phyloP scores from a whole-genome alignment of 192 early-diverging fungal genomes.

The Helicostylum pulchrum region DNA sequence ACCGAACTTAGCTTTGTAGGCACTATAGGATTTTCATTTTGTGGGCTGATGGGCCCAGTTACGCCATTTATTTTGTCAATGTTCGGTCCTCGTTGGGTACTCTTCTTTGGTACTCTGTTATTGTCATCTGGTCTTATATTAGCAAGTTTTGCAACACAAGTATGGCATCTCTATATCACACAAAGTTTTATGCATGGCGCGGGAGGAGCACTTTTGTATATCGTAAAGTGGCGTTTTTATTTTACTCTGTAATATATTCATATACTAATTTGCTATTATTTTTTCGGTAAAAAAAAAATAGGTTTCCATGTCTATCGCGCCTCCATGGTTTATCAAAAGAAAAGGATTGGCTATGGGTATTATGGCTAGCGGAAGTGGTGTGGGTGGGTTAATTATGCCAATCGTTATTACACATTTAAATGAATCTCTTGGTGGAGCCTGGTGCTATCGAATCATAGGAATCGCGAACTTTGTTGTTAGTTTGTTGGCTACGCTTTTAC shows the following conservation, averaged over 20 bases:
- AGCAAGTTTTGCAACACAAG: conserved; percentile 36
- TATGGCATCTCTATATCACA: conserved; percentile 58
- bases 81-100: conserved; percentile 7
- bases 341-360: conserved; percentile 56
- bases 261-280: too few species aligned
- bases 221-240: conserved; percentile 23
- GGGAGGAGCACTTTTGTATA: conserved; percentile 36
- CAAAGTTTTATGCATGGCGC: conserved; percentile 56
- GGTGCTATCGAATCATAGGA: conserved; percentile 40
- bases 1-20: conserved; percentile 28
- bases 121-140: conserved; percentile 14
- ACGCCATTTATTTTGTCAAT: conserved; percentile 16
- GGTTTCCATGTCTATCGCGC: conserved; percentile 32
- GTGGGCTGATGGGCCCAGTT: conserved; percentile 19
- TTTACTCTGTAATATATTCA: too few species aligned
- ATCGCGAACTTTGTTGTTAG: conserved; percentile 19
- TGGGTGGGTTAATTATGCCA: conserved; percentile 67
- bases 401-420: conserved; percentile 58
- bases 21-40: conserved; percentile 7
- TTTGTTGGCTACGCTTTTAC: conserved; percentile 3
- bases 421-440: conserved; percentile 47
- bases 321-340: conserved; percentile 57
- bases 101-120: conserved; percentile 15
- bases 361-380: conserved; percentile 59
- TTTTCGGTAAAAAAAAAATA: too few species aligned